Conservation (phyloP, 2,329 filamentous ascomycete genomes). For the Niveomyces coronatus region DNA sequence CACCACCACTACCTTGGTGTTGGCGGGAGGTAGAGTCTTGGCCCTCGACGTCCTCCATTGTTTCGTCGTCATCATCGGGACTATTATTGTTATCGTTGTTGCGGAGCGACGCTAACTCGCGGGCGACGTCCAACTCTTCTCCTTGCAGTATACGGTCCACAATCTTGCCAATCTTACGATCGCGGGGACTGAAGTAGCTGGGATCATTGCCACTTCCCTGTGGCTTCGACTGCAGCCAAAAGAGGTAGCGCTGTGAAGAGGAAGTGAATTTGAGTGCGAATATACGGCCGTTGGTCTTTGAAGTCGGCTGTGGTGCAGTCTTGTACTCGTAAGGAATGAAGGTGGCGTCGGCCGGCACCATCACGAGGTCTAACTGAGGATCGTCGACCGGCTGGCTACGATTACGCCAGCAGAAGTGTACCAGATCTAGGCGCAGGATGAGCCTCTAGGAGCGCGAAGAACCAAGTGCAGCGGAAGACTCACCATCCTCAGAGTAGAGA, state of each 20-base stretch:
- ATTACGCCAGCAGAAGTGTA: conserved; percentile 96
- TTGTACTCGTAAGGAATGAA: conserved; percentile 71
- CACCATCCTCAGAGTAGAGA: conserved; percentile 84
- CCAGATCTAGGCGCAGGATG: conserved; percentile 49
- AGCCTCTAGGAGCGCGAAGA: not conserved
- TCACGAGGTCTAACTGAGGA: conserved; percentile 80
- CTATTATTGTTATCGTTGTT: conserved; percentile 48
- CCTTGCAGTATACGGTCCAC: conserved; percentile 79
- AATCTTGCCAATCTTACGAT: conserved; percentile 78
- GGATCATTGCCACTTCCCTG: conserved; percentile 60
- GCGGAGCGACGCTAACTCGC: conserved; percentile 57
- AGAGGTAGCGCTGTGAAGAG: conserved; percentile 82
- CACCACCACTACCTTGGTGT: conserved; percentile 61
- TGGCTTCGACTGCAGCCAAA: conserved; percentile 91
- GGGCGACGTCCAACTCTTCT: conserved; percentile 71
- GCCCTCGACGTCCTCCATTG: conserved; percentile 54
- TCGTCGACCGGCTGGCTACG: conserved; percentile 59
- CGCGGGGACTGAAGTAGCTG: conserved; percentile 73
- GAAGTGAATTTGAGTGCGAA: conserved; percentile 91
- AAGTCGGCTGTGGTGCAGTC: conserved; percentile 42
- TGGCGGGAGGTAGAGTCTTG: conserved; percentile 44
- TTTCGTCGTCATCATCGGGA: conserved; percentile 53
- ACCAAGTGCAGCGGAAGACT: conserved; percentile 12
- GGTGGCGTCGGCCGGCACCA: conserved; percentile 81
- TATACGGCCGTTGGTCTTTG: conserved; percentile 76